Evolutionary conservation across 768 basidiomycete genomes (phyloP).

Genomic region (Leccinellum luteum): DNA sequence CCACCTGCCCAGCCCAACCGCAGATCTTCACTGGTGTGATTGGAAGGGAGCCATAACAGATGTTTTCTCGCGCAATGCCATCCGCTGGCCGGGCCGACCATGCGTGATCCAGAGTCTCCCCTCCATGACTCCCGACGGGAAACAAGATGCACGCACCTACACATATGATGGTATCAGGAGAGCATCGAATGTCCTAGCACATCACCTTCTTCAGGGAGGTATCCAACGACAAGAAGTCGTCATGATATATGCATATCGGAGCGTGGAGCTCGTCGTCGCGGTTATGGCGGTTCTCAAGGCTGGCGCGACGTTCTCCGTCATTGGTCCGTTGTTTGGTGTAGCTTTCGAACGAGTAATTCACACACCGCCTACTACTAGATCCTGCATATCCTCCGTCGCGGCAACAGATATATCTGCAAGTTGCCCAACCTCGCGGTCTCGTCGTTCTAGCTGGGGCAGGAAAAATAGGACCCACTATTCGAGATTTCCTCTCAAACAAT

Average conservation of each 20-base stretch:
- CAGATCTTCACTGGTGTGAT: slow-evolving; percentile 93
- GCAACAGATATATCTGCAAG: slow-evolving; percentile 89
- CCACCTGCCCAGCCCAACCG: slow-evolving; percentile 78
- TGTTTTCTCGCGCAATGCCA: slow-evolving; percentile 88
- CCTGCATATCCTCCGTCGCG: slow-evolving; percentile 94
- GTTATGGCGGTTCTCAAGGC: slow-evolving; percentile 96
- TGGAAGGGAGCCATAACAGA: slow-evolving; percentile 98
- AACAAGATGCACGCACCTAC: slow-evolving; percentile 58
- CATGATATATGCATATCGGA: slow-evolving; percentile 95
- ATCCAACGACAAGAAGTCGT: slow-evolving; percentile 93
- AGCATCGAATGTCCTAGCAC: slow-evolving; percentile 87
- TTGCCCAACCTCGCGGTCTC: slow-evolving; percentile 88
- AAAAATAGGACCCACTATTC: slow-evolving; percentile 71
- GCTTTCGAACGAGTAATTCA: slow-evolving; percentile 3
- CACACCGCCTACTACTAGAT: slow-evolving; percentile 46
- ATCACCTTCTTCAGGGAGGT: slow-evolving; percentile 83
- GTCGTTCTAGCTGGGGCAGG: slow-evolving; percentile 92
- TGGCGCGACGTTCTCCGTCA: slow-evolving; percentile 95
- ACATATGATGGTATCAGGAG: slow-evolving; percentile 79
- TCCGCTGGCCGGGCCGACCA: slow-evolving; percentile 70
- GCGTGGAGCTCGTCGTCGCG: slow-evolving; percentile 94
- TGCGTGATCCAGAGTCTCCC: slow-evolving; percentile 85
- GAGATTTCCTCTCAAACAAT: slow-evolving; percentile 75
- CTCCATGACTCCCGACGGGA: slow-evolving; percentile 30
- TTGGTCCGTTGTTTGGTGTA: slow-evolving; percentile 54